phyloP scores from a whole-genome alignment of 2,329 filamentous ascomycete genomes.

The Paraphaeosphaeria minitans region DNA sequence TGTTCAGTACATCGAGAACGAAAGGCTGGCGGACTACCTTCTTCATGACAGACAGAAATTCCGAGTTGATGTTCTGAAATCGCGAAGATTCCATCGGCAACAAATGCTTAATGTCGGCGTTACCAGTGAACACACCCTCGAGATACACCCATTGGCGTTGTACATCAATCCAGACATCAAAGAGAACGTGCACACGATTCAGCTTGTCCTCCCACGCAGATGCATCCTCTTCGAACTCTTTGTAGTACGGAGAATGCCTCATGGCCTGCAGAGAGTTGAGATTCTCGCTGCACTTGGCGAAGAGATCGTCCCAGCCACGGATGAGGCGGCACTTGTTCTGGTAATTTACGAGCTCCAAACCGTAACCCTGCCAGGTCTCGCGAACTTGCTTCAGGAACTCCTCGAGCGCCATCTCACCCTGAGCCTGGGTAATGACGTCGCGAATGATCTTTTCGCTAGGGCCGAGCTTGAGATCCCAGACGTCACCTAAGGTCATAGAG shows the following conservation, averaged over 20 bases:
- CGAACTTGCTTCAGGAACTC: slow-evolving; percentile 96
- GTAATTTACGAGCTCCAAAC: slow-evolving; percentile 92
- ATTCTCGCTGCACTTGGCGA: slow-evolving; percentile 98
- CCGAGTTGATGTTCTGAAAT: slow-evolving; percentile 99
- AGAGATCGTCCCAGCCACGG: slow-evolving; percentile 96
- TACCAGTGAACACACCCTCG: slow-evolving; percentile 97
- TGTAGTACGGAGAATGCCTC: slow-evolving; percentile 99
- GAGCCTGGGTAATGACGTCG: slow-evolving; percentile 92
- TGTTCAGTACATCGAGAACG: slow-evolving; percentile 93
- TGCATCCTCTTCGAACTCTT: slow-evolving; percentile 98
- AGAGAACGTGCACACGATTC: slow-evolving; percentile 94
- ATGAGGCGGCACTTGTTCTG: slow-evolving; percentile 98
- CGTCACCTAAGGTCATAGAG: slow-evolving; percentile 95
- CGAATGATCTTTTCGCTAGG: slow-evolving; percentile 86
- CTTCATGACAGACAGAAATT: slow-evolving; percentile 99
- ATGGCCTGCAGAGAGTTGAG: slow-evolving; percentile 97
- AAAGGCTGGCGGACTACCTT: slow-evolving; percentile 97
- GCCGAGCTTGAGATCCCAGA: slow-evolving; percentile 94
- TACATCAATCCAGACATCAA: slow-evolving; percentile 99
- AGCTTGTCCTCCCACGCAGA: slow-evolving; percentile 97
- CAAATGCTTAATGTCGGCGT: slow-evolving; percentile 97
- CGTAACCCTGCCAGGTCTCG: slow-evolving; percentile 95
- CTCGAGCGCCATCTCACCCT: slow-evolving; percentile 97
- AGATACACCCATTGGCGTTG: slow-evolving; percentile 99
- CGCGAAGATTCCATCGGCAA: slow-evolving; percentile 94